Percentiles rank a stretch among this genome's conserved stretches.
Conservation (phyloP, 495 filamentous ascomycete genomes). For the Lasiosphaeria hispida region DNA sequence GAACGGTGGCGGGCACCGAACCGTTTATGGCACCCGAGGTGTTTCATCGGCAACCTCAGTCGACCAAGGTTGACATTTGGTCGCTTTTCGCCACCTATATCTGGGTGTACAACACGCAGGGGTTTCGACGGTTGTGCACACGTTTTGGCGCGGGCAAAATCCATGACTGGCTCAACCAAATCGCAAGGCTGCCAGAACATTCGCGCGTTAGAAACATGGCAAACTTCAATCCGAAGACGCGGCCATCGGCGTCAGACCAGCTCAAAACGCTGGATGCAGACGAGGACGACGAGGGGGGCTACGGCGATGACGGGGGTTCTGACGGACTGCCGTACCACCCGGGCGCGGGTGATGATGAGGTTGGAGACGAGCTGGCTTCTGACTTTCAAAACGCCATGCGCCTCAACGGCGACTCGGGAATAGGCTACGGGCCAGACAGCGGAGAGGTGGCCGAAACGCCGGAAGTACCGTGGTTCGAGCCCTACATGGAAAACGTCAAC, state of each 20-base stretch:
- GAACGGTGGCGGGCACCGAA: conserved; percentile 26
- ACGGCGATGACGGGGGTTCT: neutral
- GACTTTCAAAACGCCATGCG: conserved; percentile 16
- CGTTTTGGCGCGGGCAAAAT: conserved; percentile 15
- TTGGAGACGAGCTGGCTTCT: conserved; percentile 1
- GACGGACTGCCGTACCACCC: no score
- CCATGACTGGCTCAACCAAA: conserved; percentile 18
- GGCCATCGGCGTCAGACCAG: conserved; percentile 22
- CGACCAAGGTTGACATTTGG: conserved; percentile 41
- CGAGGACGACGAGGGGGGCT: neutral
- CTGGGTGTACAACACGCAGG: conserved; percentile 27
- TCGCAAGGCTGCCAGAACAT: conserved; percentile 18
- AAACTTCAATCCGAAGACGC: conserved; percentile 17
- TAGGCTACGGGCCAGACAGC: conserved; percentile 11
- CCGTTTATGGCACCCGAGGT: conserved; percentile 38
- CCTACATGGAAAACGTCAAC: conserved; percentile 13
- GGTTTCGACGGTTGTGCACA: conserved; percentile 23
- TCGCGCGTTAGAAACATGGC: conserved; percentile 23
- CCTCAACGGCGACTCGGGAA: conserved; percentile 1
- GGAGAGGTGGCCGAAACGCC: conserved; percentile 6
- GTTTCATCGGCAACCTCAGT: conserved; percentile 24
- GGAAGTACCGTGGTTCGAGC: conserved; percentile 28
- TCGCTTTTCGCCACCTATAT: conserved; percentile 43
- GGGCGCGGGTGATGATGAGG: neutral
- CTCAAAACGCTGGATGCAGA: conserved; percentile 19